Conservation (phyloP, 495 filamentous ascomycete genomes). For the Parathielavia appendiculata region DNA sequence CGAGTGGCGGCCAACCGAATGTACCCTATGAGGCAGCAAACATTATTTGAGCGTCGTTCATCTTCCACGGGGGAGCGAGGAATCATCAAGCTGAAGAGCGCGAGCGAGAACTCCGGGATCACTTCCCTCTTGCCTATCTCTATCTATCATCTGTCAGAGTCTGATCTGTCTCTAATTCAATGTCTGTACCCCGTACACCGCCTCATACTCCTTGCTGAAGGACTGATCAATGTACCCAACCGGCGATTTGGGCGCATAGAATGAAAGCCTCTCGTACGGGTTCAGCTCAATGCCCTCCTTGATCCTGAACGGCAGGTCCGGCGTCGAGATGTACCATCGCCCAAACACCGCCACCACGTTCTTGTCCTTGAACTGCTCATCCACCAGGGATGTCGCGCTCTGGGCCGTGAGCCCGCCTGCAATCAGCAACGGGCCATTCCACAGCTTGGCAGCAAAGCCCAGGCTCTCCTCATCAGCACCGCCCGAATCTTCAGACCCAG, state of each 20-base stretch:
- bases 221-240: slow-evolving; percentile 64
- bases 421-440: slow-evolving; percentile 52
- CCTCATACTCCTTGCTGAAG: slow-evolving; percentile 52
- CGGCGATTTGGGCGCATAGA: slow-evolving; percentile 49
- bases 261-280: slow-evolving; percentile 52
- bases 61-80: no score
- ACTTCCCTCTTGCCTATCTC: no score
- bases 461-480: slow-evolving; percentile 42
- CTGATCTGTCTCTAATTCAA: slow-evolving; percentile 9
- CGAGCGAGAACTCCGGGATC: no score
- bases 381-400: slow-evolving; percentile 46
- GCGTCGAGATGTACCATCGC: slow-evolving; percentile 62
- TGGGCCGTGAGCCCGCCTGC: slow-evolving; percentile 55
- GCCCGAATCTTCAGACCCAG: slow-evolving; percentile 38
- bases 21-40: no score
- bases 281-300: slow-evolving; percentile 51
- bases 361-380: slow-evolving; percentile 49
- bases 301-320: slow-evolving; percentile 63
- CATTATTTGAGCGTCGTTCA: no score
- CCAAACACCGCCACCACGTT: slow-evolving; percentile 57
- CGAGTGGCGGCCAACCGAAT: neutral
- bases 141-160: neutral
- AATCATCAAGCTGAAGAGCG: no score
- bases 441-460: slow-evolving; percentile 49
- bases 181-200: slow-evolving; percentile 12